Evolutionary conservation across 441 rosid species (phyloP).

Genomic region (Aquilaria agallochum): DNA sequence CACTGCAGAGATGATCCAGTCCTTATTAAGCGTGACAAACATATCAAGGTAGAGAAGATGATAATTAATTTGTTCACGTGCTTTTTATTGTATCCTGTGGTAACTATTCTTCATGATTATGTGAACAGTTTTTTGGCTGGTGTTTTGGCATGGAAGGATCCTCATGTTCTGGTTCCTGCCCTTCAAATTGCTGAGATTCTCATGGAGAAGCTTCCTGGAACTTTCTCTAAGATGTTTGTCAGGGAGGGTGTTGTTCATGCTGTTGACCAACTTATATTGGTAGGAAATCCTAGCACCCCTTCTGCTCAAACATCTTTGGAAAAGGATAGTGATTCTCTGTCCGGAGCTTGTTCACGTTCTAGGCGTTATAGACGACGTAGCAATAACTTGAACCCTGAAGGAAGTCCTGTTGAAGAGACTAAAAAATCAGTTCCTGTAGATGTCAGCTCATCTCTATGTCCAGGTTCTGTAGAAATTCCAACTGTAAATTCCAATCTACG

Average conservation of each 20-base stretch:
- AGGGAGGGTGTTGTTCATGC: conserved; percentile 99
- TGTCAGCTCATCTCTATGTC: conserved; percentile 66
- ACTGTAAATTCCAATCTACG: conserved; percentile 65
- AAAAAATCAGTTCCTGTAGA: conserved; percentile 50
- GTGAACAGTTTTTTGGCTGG: conserved; percentile 87
- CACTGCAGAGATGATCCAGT: conserved; percentile 87
- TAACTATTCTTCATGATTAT: conserved; percentile 19
- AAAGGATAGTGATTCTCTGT: conserved; percentile 67
- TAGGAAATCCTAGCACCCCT: conserved; percentile 48
- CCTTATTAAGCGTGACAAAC: conserved; percentile 78
- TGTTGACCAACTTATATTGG: conserved; percentile 84
- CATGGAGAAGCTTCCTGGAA: conserved; percentile 98
- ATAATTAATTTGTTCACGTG: conserved; percentile 1
- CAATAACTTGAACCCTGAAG: conserved; percentile 67
- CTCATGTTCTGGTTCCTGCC: conserved; percentile 97
- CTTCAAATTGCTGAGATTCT: conserved; percentile 97
- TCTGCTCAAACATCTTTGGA: conserved; percentile 57
- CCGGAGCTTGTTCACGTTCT: conserved; percentile 79
- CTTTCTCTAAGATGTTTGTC: conserved; percentile 91
- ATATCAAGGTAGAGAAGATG: conserved; percentile 66
- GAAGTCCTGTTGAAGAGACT: conserved; percentile 61
- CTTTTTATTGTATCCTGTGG: not conserved
- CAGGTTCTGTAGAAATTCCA: conserved; percentile 64
- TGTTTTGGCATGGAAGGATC: conserved; percentile 99
- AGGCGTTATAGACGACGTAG: conserved; percentile 88